Base-by-base conservation (phyloP, 116 monocot species). In the Dioscorea cayenensis region DNA sequence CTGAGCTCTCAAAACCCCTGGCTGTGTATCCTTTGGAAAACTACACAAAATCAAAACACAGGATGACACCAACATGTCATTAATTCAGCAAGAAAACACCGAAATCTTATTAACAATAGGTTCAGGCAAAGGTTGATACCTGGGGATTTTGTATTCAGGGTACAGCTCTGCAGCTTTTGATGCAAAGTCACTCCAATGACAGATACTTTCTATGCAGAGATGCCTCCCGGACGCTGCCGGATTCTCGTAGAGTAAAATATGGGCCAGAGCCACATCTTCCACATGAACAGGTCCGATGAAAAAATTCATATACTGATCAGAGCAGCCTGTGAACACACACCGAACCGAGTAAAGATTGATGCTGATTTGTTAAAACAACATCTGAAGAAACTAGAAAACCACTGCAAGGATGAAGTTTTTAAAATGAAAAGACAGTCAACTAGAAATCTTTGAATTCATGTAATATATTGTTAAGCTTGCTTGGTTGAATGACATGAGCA, bases 261-360 rank as follows among this genome's bases (percentile, higher is more conserved):
- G 96, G 36, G 96, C 80, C 37, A 86, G 66, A 12, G 96, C 96
- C 13, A 97, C 96, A 77, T 97, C 96, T 76, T 90, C 87, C 36
- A 92, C 96, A 72, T 97, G 96, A 73, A 97, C 90, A 43, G 96
- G 29, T 50, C 96, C 96, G 84, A 92, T 88, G 76, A 79, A 97
- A 29, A 88, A 86, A 72, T 97, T 60, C 36, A 74, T 25, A 68
- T 88, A 97, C 10, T 84, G 84, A 38, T 92, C 88, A 6, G 80
- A 43, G 77, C 83, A 84, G 18, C 96, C 96, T 96, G 87, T 48
- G 27, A 71, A 18, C 62, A 35, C 16, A 37, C 16, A 37, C 35
- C 28, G 29, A 28, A 36, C 35, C 17, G 43, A 14, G 23, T 22
- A 10, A 28, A 23, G 61, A 22, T 28, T 43, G 43, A 43, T 5